phyloP scores from a whole-genome alignment of 1,284 basidiomycete genomes.

The Pseudozyma tsukubaensis region DNA sequence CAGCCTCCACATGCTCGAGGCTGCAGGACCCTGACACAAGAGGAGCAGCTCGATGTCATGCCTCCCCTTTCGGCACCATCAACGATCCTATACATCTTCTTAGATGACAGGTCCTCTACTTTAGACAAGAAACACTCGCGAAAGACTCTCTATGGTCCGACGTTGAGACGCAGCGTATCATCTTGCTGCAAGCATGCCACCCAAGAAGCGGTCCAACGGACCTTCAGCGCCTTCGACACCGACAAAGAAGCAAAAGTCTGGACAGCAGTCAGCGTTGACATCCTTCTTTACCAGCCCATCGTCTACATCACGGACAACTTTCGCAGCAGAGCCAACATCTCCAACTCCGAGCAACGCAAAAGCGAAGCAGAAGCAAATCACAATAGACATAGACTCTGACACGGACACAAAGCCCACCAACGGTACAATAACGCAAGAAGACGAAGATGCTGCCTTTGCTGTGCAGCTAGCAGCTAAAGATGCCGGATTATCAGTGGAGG shows the following conservation, averaged over 20 bases:
- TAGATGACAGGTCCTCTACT: no score
- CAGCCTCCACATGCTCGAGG: slow-evolving; percentile 35
- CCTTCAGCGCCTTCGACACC: slow-evolving; percentile 31
- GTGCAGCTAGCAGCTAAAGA: slow-evolving; percentile 44
- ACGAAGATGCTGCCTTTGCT: slow-evolving; percentile 41
- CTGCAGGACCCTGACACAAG: background rate
- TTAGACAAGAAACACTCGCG: no score
- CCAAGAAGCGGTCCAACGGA: slow-evolving; percentile 32
- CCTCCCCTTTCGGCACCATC: background rate
- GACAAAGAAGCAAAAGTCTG: slow-evolving; percentile 31
- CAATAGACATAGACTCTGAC: background rate
- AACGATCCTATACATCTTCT: no score
- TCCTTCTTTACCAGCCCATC: slow-evolving; percentile 50
- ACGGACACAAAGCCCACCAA: background rate
- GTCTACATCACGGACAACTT: slow-evolving; percentile 5
- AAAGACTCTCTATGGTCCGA: no score
- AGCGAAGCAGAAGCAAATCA: slow-evolving; percentile 21
- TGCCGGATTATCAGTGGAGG: slow-evolving; percentile 17
- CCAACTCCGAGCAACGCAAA: slow-evolving; percentile 12
- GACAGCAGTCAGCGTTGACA: slow-evolving; percentile 38
- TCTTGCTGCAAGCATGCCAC: slow-evolving; percentile 17
- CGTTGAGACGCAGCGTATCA: background rate
- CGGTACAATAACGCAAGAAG: slow-evolving; percentile 11
- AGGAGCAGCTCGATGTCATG: background rate
- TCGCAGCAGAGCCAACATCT: slow-evolving; percentile 12